Conservation (phyloP, 768 basidiomycete species). For the Tylopilus cervinicoccineus region DNA sequence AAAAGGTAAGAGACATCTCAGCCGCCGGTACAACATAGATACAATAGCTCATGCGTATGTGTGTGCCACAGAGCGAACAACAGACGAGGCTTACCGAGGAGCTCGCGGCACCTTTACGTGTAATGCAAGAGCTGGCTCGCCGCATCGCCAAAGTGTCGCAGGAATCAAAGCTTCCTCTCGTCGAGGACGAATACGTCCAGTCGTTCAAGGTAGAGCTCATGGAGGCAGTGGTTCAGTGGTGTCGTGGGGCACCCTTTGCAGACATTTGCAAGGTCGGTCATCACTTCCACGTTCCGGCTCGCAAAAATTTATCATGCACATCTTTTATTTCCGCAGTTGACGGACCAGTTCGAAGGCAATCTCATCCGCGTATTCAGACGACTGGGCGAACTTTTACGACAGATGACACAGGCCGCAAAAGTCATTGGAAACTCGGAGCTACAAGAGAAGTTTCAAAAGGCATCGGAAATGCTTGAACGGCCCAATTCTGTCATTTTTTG, state of each 20-base stretch:
- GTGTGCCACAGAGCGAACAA: conserved; percentile 67
- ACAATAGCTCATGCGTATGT: background rate
- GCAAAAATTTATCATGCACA: background rate
- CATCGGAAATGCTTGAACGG: conserved; percentile 88
- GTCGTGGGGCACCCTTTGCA: conserved; percentile 92
- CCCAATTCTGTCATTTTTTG: conserved; percentile 94
- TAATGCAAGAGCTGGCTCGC: conserved; percentile 93
- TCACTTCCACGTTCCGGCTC: background rate
- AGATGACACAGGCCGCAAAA: conserved; percentile 94
- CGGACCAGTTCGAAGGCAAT: conserved; percentile 95
- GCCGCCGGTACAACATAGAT: background rate
- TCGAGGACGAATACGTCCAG: conserved; percentile 92
- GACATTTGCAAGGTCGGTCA: conserved; percentile 89
- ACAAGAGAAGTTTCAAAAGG: conserved; percentile 89
- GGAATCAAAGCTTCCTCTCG: conserved; percentile 84
- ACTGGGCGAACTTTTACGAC: conserved; percentile 88
- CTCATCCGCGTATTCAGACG: conserved; percentile 95
- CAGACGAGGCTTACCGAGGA: conserved; percentile 87
- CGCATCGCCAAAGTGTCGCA: conserved; percentile 96
- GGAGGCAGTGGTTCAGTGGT: conserved; percentile 98
- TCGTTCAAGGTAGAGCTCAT: conserved; percentile 99
- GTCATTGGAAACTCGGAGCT: conserved; percentile 95
- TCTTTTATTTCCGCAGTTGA: conserved; percentile 50
- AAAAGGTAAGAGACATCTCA: conserved; percentile 62
- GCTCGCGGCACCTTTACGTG: conserved; percentile 83